Evolutionary conservation across 495 filamentous ascomycete genomes (phyloP).

Genomic region (Aspergillus saccharolyticus): DNA sequence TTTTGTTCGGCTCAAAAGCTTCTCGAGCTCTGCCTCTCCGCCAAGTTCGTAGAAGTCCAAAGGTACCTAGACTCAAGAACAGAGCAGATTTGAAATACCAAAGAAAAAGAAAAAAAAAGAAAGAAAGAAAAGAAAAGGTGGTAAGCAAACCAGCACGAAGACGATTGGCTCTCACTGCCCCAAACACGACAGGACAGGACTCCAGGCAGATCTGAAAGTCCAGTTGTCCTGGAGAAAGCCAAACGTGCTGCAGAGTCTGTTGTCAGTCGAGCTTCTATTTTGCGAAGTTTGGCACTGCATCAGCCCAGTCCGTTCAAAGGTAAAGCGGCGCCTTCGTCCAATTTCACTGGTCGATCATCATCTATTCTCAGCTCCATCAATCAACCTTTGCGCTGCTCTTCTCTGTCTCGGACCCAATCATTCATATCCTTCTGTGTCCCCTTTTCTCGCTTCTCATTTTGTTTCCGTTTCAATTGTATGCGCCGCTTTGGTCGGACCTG

Average conservation of each 20-base stretch:
- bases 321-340: conserved; percentile 9
- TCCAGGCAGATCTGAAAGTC: neutral
- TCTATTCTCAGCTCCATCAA: conserved; percentile 17
- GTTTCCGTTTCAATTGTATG: conserved; percentile 28
- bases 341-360: conserved; percentile 24
- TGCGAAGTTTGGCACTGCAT: neutral
- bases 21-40: neutral
- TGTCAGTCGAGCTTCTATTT: conserved; percentile 9
- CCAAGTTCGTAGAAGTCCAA: neutral
- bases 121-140: neutral
- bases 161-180: neutral
- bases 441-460: conserved; percentile 15
- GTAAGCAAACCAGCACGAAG: neutral
- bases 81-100: neutral
- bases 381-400: conserved; percentile 15
- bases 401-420: conserved; percentile 4
- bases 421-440: conserved; percentile 9
- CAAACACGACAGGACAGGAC: neutral
- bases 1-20: conserved; percentile 14
- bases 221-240: neutral
- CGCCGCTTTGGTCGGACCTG: conserved; percentile 40
- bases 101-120: neutral
- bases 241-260: neutral
- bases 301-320: conserved; percentile 8
- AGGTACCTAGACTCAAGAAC: neutral